A percentile compares a stretch with the other conserved stretches of the same genome.
These are phyloP conservation scores for Xylaria venustula DNA, from an alignment of 495 filamentous ascomycete genomes.

Conservation along the genomic window DNA sequence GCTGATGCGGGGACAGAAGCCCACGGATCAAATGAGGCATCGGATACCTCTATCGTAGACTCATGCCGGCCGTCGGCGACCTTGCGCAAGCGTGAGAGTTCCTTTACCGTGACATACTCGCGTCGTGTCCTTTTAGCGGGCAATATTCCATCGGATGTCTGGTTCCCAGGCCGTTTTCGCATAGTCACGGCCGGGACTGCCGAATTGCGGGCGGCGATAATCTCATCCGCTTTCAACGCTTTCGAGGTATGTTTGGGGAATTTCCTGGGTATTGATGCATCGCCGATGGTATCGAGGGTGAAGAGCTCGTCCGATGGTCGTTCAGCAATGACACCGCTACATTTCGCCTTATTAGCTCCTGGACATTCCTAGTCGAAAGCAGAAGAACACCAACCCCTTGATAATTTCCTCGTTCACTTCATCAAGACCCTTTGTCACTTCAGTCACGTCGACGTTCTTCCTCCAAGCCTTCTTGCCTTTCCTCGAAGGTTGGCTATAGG, in stretches of 20 bases:
- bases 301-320: constrained; percentile 78
- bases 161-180: constrained; percentile 66
- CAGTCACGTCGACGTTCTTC: constrained; percentile 92
- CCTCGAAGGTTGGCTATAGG: constrained; percentile 79
- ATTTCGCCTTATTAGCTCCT: constrained; percentile 20
- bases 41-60: constrained; percentile 51
- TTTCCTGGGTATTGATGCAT: constrained; percentile 57
- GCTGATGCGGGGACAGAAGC: constrained; percentile 45
- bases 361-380: neutral
- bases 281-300: constrained; percentile 72
- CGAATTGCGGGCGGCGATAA: constrained; percentile 73
- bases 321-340: constrained; percentile 79
- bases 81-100: constrained; percentile 70
- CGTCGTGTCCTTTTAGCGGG: constrained; percentile 69
- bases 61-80: constrained; percentile 72
- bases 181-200: constrained; percentile 72
- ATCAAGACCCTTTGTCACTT: constrained; percentile 80
- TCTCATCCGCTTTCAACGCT: constrained; percentile 82
- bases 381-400: constrained; percentile 62
- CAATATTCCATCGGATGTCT: constrained; percentile 63
- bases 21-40: constrained; percentile 77
- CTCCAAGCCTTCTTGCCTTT: constrained; percentile 99
- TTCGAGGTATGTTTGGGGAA: constrained; percentile 64
- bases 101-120: constrained; percentile 76
- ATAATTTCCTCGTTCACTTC: constrained; percentile 83